Evolutionary conservation across 305 asterid species (phyloP), one percentile per base, ranked within the genome.

Genomic region (Euphrasia arctica): DNA sequence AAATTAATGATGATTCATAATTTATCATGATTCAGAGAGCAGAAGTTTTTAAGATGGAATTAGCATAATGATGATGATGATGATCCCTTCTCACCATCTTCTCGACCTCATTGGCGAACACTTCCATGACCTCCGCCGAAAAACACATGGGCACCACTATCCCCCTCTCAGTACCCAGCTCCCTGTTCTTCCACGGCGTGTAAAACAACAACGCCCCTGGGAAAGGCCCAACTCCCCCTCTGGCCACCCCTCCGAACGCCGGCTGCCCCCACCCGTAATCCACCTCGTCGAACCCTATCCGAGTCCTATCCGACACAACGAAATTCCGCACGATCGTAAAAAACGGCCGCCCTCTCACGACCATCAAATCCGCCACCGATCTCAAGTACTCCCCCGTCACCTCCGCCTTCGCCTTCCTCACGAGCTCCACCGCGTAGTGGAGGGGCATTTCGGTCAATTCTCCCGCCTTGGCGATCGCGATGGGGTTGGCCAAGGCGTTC

Each of bases 211-310:
- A 32, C 36, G 6, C 74, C 0, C 89, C 90, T 0, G 90, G 88
- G 3, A 77, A 66, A 9, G 78, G 72, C 1, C 81, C 83, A 0
- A 64, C 83, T 0, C 85, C 86, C 22, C 79, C 83, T 64, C 75
- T 75, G 0, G 90, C 88, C 2, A 81, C 78, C 0, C 95, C 90
- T 1, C 85, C 87, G 39, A 78, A 82, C 3, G 18, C 80, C 0
- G 87, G 62, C 65, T 60, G 73, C 0, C 90, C 95, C 95, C 88
- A 86, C 29, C 90, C 90, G 27, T 78, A 80, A 32, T 90, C 95
- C 55, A 88, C 88, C 1, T 83, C 84, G 1, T 63, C 78, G 4
- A 90, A 83, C 0, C 90, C 95, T 0, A 83, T 81, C n/a, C 77
- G 76, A 1, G 83, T 83, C 36, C 82, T 77, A 18, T 90, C 96